These are phyloP conservation scores for Phytophthora quininea DNA, from an alignment of 352 stramenopile species.

Conservation along the genomic window DNA sequence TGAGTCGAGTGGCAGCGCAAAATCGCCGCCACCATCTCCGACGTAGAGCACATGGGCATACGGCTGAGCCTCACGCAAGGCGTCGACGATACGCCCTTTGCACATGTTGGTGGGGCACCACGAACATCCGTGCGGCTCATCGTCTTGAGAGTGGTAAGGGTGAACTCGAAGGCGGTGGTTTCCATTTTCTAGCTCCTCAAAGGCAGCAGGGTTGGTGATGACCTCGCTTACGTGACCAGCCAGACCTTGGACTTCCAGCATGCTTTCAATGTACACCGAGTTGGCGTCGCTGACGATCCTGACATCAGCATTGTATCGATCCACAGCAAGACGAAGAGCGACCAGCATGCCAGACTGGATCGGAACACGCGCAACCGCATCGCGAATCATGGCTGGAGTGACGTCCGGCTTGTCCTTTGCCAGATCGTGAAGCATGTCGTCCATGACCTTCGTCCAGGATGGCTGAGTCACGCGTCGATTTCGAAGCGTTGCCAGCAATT, in stretches of 20 bases:
- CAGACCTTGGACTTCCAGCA: conserved; percentile 56
- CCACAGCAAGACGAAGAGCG: conserved; percentile 53
- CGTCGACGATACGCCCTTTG: conserved; percentile 74
- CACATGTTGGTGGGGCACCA: conserved; percentile 83
- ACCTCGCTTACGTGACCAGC: conserved; percentile 45
- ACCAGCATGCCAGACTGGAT: conserved; percentile 75
- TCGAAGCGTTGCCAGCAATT: conserved; percentile 50
- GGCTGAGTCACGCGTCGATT: conserved; percentile 27
- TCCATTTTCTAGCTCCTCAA: conserved; percentile 28
- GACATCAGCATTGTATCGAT: conserved; percentile 46
- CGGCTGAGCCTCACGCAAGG: conserved; percentile 33
- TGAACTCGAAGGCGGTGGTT: conserved; percentile 47
- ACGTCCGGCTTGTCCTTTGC: conserved; percentile 45
- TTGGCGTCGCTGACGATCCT: conserved; percentile 85
- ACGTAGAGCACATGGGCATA: conserved; percentile 73
- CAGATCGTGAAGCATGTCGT: conserved; percentile 61
- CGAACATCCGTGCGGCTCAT: conserved; percentile 54
- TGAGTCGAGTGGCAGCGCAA: conserved; percentile 63
- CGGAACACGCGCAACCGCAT: conserved; percentile 55
- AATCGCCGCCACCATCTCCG: conserved; percentile 75
- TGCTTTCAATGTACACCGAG: conserved; percentile 79
- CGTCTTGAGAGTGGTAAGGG: conserved; percentile 53
- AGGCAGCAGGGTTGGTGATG: conserved; percentile 61
- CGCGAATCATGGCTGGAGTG: conserved; percentile 40
- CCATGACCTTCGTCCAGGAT: conserved; percentile 74